A percentile compares a stretch with the other conserved stretches of the same genome.
These are phyloP conservation scores for Erysiphe pulchra DNA, from an alignment of 2,329 filamentous ascomycete species.

Conservation along the genomic window DNA sequence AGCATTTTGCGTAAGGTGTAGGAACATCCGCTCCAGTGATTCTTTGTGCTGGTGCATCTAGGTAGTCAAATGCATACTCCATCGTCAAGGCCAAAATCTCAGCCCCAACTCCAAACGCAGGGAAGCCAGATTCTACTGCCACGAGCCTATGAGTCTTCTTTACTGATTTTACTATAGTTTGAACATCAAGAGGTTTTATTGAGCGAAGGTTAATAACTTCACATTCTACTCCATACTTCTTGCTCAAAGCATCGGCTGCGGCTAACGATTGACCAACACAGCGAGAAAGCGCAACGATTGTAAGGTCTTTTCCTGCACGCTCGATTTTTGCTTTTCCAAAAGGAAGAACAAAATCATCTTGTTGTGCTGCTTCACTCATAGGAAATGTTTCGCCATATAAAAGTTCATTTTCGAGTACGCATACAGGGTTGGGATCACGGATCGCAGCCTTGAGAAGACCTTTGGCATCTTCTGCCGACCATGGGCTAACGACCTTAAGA, in stretches of 20 bases:
- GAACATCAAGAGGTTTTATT: constrained; percentile 86
- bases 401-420: constrained; percentile 66
- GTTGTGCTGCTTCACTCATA: constrained; percentile 91
- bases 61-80: constrained; percentile 97
- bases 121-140: constrained; percentile 86
- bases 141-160: constrained; percentile 95
- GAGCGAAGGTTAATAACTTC: constrained; percentile 98
- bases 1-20: constrained; percentile 75
- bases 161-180: constrained; percentile 84
- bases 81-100: constrained; percentile 87
- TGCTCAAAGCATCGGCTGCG: constrained; percentile 76
- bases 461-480: constrained; percentile 95
- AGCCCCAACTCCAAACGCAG: constrained; percentile 72
- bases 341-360: constrained; percentile 86
- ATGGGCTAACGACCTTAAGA: constrained; percentile 87
- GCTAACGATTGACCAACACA: constrained; percentile 79
- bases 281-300: constrained; percentile 81
- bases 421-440: constrained; percentile 89
- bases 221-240: constrained; percentile 83
- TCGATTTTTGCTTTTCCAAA: constrained; percentile 99
- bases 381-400: constrained; percentile 91
- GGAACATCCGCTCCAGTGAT: constrained; percentile 94
- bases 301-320: constrained; percentile 83
- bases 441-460: constrained; percentile 94
- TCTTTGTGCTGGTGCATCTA: constrained; percentile 77